These are phyloP conservation scores for Xylariaceae sp. DNA, from an alignment of 2,329 filamentous ascomycete genomes.

Conservation along the genomic window DNA sequence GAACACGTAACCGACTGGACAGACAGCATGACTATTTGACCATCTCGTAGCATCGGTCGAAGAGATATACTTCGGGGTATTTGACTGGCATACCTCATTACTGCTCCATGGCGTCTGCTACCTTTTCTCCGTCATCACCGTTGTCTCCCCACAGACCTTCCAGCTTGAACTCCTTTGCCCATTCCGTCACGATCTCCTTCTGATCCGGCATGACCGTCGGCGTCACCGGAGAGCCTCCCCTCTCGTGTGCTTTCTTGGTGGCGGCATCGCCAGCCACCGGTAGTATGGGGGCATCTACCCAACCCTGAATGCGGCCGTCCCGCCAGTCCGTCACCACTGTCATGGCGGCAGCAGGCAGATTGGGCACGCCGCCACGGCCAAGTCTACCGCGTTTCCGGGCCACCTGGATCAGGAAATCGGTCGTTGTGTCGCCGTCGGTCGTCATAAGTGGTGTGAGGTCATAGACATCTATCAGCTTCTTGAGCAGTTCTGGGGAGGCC, in stretches of 20 bases:
- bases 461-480: conserved; percentile 77
- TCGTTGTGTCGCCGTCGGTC: conserved; percentile 67
- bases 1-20: too few relatives aligned
- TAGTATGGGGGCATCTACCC: conserved; percentile 70
- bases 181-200: conserved; percentile 66
- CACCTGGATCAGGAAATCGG: conserved; percentile 89
- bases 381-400: conserved; percentile 86
- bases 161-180: conserved; percentile 91
- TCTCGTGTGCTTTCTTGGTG: conserved; percentile 2
- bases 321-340: conserved; percentile 95
- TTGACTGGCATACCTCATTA: too few relatives aligned
- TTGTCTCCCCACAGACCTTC: conserved; percentile 83
- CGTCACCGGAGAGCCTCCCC: conserved; percentile 1
- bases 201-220: conserved; percentile 38
- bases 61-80: too few relatives aligned
- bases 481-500: conserved; percentile 61
- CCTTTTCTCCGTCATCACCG: conserved; percentile 19
- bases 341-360: conserved; percentile 80
- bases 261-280: conserved; percentile 36
- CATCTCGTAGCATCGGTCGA: too few relatives aligned
- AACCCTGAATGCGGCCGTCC: conserved; percentile 89
- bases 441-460: conserved; percentile 72
- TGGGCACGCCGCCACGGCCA: conserved; percentile 83
- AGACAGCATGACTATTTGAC: too few relatives aligned
- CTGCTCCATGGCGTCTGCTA: conserved; percentile 45